These are phyloP conservation scores for Boechera stricta DNA, from an alignment of 345 rosid species.

Conservation along the genomic window DNA sequence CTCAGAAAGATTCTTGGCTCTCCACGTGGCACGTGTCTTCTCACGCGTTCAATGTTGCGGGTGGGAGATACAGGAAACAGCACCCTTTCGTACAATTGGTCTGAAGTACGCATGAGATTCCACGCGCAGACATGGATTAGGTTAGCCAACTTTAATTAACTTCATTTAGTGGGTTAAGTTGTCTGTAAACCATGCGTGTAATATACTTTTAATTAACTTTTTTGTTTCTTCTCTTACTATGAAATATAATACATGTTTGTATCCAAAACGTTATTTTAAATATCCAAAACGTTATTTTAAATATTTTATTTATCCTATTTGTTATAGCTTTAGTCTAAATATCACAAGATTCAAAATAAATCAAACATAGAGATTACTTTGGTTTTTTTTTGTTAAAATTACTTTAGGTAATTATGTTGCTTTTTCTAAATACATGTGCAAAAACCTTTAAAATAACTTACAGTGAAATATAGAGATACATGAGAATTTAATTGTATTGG, in stretches of 20 bases:
- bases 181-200: constrained; percentile 34
- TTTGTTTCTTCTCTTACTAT: neutral
- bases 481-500: neutral
- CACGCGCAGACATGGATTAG: constrained; percentile 44
- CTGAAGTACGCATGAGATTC: constrained; percentile 49
- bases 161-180: constrained; percentile 28
- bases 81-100: constrained; percentile 44
- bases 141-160: constrained; percentile 24
- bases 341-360: neutral
- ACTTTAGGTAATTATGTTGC: neutral
- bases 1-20: constrained; percentile 35
- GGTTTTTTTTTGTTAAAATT: too few relatives aligned
- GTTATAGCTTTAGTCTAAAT: neutral
- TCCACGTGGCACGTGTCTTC: constrained; percentile 19
- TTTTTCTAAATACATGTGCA: neutral
- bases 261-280: neutral
- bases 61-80: constrained; percentile 16
- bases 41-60: constrained; percentile 8
- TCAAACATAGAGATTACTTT: neutral
- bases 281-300: neutral
- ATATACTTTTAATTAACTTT: constrained; percentile 4
- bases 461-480: neutral
- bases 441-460: neutral
- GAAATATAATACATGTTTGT: neutral
- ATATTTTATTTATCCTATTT: neutral